Evolutionary conservation across 225 moss, liverwort and hornwort species (phyloP), one percentile per base, ranked within the genome.

Genomic region (Asterella californica): DNA sequence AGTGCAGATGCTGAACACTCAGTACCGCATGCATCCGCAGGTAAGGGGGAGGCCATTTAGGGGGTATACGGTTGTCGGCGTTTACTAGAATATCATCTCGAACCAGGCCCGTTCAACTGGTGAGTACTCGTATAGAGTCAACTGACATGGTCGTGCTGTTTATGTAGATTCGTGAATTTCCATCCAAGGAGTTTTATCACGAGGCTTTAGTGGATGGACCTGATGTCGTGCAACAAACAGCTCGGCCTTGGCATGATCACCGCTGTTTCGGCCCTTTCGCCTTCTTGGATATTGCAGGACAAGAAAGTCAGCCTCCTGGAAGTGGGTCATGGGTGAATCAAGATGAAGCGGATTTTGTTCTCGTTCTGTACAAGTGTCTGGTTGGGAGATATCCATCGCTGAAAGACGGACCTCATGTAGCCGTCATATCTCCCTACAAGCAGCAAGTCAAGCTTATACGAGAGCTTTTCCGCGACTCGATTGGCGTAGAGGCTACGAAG

Each of bases 1-100:
- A 60, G 99, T 99, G 30, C 88, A 94, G 84, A 93, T 99, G 95
- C 81, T 99, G 83, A 99, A 95, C 79, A 99, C 91, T 69, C 99
- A 99, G 67, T 99, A 99, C 81, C 93, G 99, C 68, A 99, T 99
- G 95, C 88, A 95, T 82, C 99, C 99, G 60, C 91, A 92, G 91
- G 97, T 99, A 66, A 46, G 10, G 30, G 10, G 9, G 25, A 59
- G 24, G 33, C 22, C 52, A 17, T 61, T 6, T 5, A 27, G n/a
- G 11, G 19, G 27, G 19, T 61, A 9, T 25, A 52, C 6, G 48
- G 18, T 59, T 25, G 27, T 61, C 1, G 25, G n/a, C 11, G 9
- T 61, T 2, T 0, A 61, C 27, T 21, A 6, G 0, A 61, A 61
- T 22, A 61, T 52, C 9, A 64, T 64, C 3, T 64, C 32, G 7